Base-by-base conservation (phyloP, 805 yeast genomes). In the Suhomyces prunicola region DNA sequence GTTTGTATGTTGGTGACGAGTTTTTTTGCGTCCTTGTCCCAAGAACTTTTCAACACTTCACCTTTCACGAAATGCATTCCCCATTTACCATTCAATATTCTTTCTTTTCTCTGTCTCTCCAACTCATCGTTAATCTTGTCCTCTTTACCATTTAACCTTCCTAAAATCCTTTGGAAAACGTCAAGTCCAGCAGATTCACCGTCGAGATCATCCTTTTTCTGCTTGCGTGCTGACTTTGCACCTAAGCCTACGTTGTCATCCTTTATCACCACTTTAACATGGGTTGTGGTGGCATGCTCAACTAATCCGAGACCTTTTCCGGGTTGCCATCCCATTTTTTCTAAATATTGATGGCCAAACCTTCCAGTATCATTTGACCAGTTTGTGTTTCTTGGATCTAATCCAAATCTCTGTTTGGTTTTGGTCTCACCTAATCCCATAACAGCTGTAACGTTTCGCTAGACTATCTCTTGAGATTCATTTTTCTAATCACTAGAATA, bases 121-220 rank as follows among this genome's bases (percentile, higher is more conserved):
- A 90, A 70, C 62, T 85, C 92, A 54, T 82, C 73, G 52, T 74
- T 73, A 24, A 88, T 80, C 52, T 78, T 80, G 33, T 83, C 87
- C 63, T 87, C 93, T 60, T 85, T 87, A 46, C 97, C 97, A 66
- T 93, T 93, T 56, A 93, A 78, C 65, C 91, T 81, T 9, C 97
- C 97, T 56, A 93, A 74, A 46, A 93, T 81, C 60, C 96, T 80
- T 73, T 93, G 99, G 66, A 94, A 93, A 3, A 87, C 96, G 68
- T 94, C 98, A 42, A 93, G 77, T 3, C 97, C 97, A 9, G 91
- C 88, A 59, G 93, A 85, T 58, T 90, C 96, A 53, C 90, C 96
- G 60, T 86, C 90, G 60, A 86, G 84, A 57, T 83, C 89, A 59
- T 86, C 94, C 44, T 74, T 80, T 59, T 82, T 81, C 42, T 75